Base-by-base conservation (phyloP, 805 yeast species). In the Zygosaccharomyces siamensis region DNA sequence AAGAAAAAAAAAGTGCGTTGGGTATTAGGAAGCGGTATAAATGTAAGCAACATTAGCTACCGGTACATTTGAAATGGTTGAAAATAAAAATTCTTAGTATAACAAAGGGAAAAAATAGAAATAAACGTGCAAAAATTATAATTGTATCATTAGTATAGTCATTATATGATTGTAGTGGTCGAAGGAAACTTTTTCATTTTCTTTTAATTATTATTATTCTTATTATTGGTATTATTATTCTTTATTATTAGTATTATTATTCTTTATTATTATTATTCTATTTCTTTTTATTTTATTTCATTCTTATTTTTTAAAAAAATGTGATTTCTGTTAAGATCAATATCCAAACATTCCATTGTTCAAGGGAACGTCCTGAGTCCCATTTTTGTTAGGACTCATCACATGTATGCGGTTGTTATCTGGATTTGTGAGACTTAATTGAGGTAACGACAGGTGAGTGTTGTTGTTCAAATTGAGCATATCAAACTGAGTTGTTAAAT, bases 401-500 rank as follows among this genome's bases (percentile, higher is more conserved):
- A 50, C 45, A 43, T 50, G 50, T 20, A 53, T 49, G 16, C 47
- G 31, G 36, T 53, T 53, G 39, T 53, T 47, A 1, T 37, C 44
- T 41, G 55, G 60, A 43, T 57, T 62, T 8, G 61, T 55, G 40
- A 63, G 51, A 47, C 67, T 64, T 28, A 64, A 36, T 46, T 64
- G 66, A 3, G 68, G 69, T 11, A 65, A 48, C 1, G 68, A 59
- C 7, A 64, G 39, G 36, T 60, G 64, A 2, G 67, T 61, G 18
- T 59, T 60, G 46, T 64, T 65, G 38, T 53, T 59, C 38, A 64
- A 40, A 23, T 56, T 50, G 21, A 64, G 43, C 60, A 55, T 59
- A 39, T 66, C 70, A 37, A 66, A 57, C 27, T 63, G 64, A 4
- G 61, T 57, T 1, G 59, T 38, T 4, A 64, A 16, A 27, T 66